Evolutionary conservation across 345 rosid species (phyloP).

Genomic region (Durio zibethinus): DNA sequence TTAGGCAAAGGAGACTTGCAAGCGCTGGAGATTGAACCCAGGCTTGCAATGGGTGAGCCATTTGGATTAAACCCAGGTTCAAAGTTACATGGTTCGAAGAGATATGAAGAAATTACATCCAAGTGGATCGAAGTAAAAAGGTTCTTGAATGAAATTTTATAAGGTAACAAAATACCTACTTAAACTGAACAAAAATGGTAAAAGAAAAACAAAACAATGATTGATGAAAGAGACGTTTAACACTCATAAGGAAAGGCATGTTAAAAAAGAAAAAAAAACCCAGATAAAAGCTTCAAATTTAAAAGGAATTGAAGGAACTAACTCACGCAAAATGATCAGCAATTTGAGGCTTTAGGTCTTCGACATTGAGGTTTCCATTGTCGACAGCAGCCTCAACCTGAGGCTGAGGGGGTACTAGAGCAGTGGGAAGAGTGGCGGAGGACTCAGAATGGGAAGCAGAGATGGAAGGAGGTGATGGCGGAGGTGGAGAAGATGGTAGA

Average conservation of each 20-base stretch:
- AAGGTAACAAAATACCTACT: background rate
- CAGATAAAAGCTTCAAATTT: background rate
- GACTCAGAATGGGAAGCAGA: constrained; percentile 14
- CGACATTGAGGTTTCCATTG: constrained; percentile 17
- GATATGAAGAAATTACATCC: background rate
- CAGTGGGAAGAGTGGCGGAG: background rate
- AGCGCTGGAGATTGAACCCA: too few species aligned
- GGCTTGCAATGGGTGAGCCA: too few species aligned
- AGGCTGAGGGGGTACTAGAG: background rate
- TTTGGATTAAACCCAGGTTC: too few species aligned
- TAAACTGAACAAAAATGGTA: background rate
- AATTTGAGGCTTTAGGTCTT: constrained; percentile 25
- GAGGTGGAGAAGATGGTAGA: constrained; percentile 9
- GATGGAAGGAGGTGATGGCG: constrained; percentile 8
- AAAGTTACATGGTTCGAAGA: background rate
- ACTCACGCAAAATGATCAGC: constrained; percentile 28
- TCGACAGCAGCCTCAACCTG: constrained; percentile 9
- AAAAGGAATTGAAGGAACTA: background rate
- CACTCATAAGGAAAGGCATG: too few species aligned
- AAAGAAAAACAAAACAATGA: background rate
- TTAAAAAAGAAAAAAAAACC: too few species aligned
- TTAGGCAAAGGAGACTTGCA: too few species aligned
- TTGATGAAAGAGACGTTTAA: background rate
- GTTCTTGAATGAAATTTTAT: background rate
- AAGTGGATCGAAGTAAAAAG: background rate